Evolutionary conservation across 2,329 filamentous ascomycete genomes (phyloP), one percentile per base, ranked within the genome.

Genomic region (Ophiocordyceps camponoti-saundersi): DNA sequence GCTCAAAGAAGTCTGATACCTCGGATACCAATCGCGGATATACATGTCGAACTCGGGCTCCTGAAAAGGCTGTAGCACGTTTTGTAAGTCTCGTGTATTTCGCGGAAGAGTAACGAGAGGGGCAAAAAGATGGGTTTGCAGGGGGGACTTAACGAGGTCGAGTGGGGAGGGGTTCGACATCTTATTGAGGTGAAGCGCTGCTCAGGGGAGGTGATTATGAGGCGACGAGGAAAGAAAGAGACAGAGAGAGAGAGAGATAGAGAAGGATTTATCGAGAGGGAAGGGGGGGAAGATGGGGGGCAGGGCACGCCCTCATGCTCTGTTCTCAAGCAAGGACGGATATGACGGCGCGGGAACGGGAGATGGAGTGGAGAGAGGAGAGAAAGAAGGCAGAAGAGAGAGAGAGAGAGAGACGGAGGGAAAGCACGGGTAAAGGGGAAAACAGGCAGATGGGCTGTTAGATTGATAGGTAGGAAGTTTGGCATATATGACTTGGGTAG

Each of bases 11-110:
- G 80, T 88, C 64, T 92, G 82, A 62, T 93, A 94, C 49, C 84
- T 82, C 11, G 86, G 85, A 61, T 94, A 85, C 92, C 92, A 96
- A 50, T 88, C 84, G 60, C 95, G 82, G 52, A 95, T 5, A 8
- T 26, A n/a, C n/a, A n/a, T 84, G 62, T 90, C 84, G 64, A 89
- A 81, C 44, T 71, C 65, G 46, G 61, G 58, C 50, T 70, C 65
- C 50, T 67, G 61, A 50, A 72, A 70, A 7, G 67, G 65, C 69
- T 72, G 44, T 11, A 18, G 40, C 54, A n/a, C n/a, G n/a, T n/a
- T n/a, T n/a, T n/a, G n/a, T n/a, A n/a, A n/a, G n/a, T n/a, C n/a
- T n/a, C n/a, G n/a, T n/a, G n/a, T n/a, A n/a, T n/a, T n/a, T n/a
- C n/a, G n/a, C n/a, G n/a, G n/a, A n/a, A n/a, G n/a, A n/a, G n/a